Conservation (phyloP, 1,284 basidiomycete genomes). For the Salmacisia buchloeana region DNA sequence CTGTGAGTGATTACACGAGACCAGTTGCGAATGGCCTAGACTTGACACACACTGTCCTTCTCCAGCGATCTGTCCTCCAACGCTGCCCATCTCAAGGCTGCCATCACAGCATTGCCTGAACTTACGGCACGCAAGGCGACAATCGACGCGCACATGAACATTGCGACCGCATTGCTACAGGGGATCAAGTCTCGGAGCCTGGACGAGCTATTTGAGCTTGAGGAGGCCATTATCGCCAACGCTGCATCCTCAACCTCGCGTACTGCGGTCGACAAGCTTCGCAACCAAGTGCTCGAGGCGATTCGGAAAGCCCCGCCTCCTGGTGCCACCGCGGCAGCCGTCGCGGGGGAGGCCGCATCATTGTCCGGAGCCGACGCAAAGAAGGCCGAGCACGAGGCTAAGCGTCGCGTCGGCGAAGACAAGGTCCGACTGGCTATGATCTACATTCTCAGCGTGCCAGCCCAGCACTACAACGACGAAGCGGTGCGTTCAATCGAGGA, state of each 20-base stretch:
- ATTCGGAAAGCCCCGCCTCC: slow-evolving; percentile 1
- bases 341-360: neutral
- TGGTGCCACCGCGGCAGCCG: neutral
- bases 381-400: slow-evolving; percentile 2
- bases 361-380: neutral
- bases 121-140: slow-evolving; percentile 92
- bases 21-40: neutral
- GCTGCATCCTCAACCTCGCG: slow-evolving; percentile 48
- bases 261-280: slow-evolving; percentile 69
- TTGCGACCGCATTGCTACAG: slow-evolving; percentile 89
- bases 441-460: slow-evolving; percentile 81
- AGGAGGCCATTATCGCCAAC: slow-evolving; percentile 77
- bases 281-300: slow-evolving; percentile 46
- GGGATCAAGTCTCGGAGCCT: slow-evolving; percentile 92
- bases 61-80: slow-evolving; percentile 72
- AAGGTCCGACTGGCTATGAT: slow-evolving; percentile 89
- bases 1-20: slow-evolving; percentile 12
- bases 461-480: slow-evolving; percentile 73
- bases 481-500: slow-evolving; percentile 76
- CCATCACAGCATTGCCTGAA: slow-evolving; percentile 96
- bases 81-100: slow-evolving; percentile 89
- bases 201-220: slow-evolving; percentile 92
- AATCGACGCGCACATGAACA: slow-evolving; percentile 98
- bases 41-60: neutral
- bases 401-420: slow-evolving; percentile 54